Evolutionary conservation across 2,329 filamentous ascomycete species (phyloP).

Genomic region (Penicillium sp.): DNA sequence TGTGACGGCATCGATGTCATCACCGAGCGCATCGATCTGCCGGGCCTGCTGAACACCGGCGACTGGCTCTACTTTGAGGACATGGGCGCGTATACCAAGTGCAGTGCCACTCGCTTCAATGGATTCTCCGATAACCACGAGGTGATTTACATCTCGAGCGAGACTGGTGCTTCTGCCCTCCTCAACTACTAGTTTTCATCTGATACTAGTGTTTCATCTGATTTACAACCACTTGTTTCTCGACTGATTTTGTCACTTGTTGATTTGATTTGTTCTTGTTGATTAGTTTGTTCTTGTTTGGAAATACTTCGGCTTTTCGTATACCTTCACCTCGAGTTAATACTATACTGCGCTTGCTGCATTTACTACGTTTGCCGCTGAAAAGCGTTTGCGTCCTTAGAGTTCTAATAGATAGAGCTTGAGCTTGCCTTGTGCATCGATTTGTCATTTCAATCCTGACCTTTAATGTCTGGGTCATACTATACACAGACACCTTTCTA

Average conservation of each 20-base stretch:
- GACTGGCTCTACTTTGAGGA: slow-evolving; percentile 99
- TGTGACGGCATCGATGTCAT: slow-evolving; percentile 98
- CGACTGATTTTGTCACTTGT: too few species aligned
- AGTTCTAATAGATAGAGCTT: slow-evolving; percentile 6
- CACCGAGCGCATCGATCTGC: slow-evolving; percentile 70
- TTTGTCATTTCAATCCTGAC: neutral
- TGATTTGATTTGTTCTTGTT: slow-evolving; percentile 4
- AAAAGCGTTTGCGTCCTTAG: neutral
- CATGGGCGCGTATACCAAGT: slow-evolving; percentile 98
- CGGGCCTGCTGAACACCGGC: slow-evolving; percentile 75
- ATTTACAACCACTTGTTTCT: neutral
- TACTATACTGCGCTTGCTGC: slow-evolving; percentile 9
- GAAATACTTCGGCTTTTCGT: slow-evolving; percentile 1
- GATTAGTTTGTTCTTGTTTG: slow-evolving; percentile 8
- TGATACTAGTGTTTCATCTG: slow-evolving; percentile 17
- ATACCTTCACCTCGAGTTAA: neutral
- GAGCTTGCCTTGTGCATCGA: neutral
- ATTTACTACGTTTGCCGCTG: neutral
- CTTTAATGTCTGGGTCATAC: neutral
- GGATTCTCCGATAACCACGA: slow-evolving; percentile 91
- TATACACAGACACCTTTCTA: neutral
- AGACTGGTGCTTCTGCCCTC: slow-evolving; percentile 75
- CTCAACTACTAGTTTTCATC: slow-evolving; percentile 45
- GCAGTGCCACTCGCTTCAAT: slow-evolving; percentile 96
- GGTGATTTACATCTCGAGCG: slow-evolving; percentile 90